phyloP scores from a whole-genome alignment of 164 flowering plant genomes.

The Akebia trifoliata region DNA sequence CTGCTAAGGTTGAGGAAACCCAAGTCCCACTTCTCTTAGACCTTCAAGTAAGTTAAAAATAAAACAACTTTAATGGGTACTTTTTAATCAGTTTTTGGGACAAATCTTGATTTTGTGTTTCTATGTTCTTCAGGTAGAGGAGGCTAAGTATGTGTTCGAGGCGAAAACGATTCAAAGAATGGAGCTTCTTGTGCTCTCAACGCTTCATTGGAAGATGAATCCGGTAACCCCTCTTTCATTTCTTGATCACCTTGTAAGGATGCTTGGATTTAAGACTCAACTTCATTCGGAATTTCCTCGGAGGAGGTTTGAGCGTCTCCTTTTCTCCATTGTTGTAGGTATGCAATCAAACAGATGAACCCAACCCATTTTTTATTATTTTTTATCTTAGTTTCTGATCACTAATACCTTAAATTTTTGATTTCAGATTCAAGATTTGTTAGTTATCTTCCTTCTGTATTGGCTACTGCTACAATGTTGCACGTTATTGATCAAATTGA shows the following conservation, averaged over 20 bases:
- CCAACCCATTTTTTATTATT: too few species aligned
- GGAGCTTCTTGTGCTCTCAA: slow-evolving; percentile 75
- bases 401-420: too few species aligned
- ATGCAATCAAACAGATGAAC: too few species aligned
- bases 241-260: slow-evolving; percentile 51
- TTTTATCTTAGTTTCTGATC: too few species aligned
- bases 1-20: slow-evolving; percentile 74
- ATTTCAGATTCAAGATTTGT: slow-evolving; percentile 36
- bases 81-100: too few species aligned
- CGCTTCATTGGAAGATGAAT: slow-evolving; percentile 79
- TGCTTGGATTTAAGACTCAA: slow-evolving; percentile 40
- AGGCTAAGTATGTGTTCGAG: slow-evolving; percentile 48
- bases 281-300: slow-evolving; percentile 48
- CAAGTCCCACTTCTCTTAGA: slow-evolving; percentile 68
- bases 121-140: slow-evolving; percentile 62
- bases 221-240: slow-evolving; percentile 70
- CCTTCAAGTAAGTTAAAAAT: slow-evolving; percentile 56
- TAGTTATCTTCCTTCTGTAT: slow-evolving; percentile 41
- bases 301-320: slow-evolving; percentile 41
- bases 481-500: slow-evolving; percentile 53
- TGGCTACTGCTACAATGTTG: slow-evolving; percentile 74
- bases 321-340: too few species aligned
- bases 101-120: too few species aligned
- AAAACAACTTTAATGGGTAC: too few species aligned
- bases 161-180: slow-evolving; percentile 69